Conservation (phyloP, 2,329 filamentous ascomycete genomes). For the Blastomyces percursus region DNA sequence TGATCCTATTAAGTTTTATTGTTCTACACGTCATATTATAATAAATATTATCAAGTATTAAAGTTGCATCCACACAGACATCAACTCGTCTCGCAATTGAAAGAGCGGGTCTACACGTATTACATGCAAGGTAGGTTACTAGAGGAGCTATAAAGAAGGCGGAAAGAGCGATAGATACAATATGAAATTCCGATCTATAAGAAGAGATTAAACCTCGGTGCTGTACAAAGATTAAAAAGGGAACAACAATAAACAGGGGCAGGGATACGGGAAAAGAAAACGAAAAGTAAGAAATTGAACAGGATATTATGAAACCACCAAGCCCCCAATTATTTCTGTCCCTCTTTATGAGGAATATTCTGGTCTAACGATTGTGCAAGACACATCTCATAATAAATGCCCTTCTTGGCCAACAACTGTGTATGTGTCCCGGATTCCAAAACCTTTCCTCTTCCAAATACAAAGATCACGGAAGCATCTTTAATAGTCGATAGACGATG, state of each 20-base stretch:
- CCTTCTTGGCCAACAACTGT: constrained; percentile 26
- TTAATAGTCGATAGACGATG: constrained; percentile 80
- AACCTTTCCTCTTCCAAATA: constrained; percentile 31
- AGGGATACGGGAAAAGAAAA: not conserved
- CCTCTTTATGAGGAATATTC: constrained; percentile 1
- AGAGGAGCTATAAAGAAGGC: not conserved
- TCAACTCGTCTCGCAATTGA: not conserved
- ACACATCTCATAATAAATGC: constrained; percentile 25
- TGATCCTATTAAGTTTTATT: not conserved
- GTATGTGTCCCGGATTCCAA: constrained; percentile 33
- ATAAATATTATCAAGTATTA: not conserved
- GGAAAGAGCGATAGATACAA: not conserved
- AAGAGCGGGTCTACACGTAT: not conserved
- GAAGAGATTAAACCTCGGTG: not conserved
- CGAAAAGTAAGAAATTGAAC: not conserved
- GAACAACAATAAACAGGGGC: not conserved
- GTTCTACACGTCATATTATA: not conserved
- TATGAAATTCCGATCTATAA: not conserved
- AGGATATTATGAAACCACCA: not conserved
- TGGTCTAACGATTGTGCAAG: constrained; percentile 16
- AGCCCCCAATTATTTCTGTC: not conserved
- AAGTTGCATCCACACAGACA: not conserved
- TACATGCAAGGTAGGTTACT: not conserved
- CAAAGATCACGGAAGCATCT: constrained; percentile 75
- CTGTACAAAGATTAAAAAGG: not conserved